Conservation (phyloP, 306 rosid species). For the Acacia acuminata region DNA sequence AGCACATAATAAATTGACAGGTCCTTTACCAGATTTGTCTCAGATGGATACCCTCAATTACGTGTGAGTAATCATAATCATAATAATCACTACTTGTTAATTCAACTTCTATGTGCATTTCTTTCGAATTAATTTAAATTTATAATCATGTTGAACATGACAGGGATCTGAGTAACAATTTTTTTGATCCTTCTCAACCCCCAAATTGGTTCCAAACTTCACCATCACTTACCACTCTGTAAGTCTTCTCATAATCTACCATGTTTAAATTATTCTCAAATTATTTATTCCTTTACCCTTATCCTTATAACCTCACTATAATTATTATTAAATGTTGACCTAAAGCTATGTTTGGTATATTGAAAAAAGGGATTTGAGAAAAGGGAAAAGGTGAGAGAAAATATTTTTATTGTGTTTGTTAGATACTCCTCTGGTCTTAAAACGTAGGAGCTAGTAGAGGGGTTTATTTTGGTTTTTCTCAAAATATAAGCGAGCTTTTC, state of each 20-base stretch:
- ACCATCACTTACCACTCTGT: constrained; percentile 79
- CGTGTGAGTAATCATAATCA: constrained; percentile 59
- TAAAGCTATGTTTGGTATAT: neutral
- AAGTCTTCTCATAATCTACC: constrained; percentile 39
- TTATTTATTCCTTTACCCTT: neutral
- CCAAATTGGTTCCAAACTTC: constrained; percentile 76
- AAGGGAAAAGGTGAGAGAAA: neutral
- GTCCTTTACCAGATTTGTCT: constrained; percentile 74
- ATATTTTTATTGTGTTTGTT: neutral
- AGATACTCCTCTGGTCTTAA: too few relatives aligned
- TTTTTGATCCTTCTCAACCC: constrained; percentile 66
- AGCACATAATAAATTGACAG: constrained; percentile 61
- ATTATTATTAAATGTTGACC: neutral
- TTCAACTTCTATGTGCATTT: constrained; percentile 16
- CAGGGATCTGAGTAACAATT: constrained; percentile 92
- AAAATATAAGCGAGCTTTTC: neutral
- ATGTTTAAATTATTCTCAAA: neutral
- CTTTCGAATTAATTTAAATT: constrained; percentile 1
- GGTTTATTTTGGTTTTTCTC: too few relatives aligned
- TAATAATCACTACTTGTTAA: constrained; percentile 1
- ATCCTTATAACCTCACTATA: neutral
- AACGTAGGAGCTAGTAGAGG: too few relatives aligned
- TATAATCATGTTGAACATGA: constrained; percentile 15
- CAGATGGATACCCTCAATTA: constrained; percentile 67
- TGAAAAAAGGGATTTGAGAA: neutral